Base-by-base conservation (phyloP, 2,329 filamentous ascomycete species). In the Colletotrichum sp. region DNA sequence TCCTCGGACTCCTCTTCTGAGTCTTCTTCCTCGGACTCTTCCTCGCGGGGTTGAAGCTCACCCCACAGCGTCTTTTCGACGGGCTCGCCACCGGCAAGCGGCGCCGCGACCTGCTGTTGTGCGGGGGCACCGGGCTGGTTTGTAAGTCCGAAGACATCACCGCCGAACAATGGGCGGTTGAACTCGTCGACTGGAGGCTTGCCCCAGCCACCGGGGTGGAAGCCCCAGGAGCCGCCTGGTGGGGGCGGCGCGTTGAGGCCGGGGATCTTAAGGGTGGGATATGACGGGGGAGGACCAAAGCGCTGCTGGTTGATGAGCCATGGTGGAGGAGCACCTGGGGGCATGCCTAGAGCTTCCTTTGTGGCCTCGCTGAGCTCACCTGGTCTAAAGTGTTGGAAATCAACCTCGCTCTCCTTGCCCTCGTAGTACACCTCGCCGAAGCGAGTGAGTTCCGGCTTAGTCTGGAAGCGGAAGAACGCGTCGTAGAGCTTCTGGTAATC, bases 401-500 rank as follows among this genome's bases (percentile, higher is more conserved):
- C 98, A 1, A 97, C 98, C 85, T 99, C 97, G 82, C 95, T 97
- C 83, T 99, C 97, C 84, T 99, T 99, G 83, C 97, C 97, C 85
- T 99, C 97, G 84, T 99, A 99, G 85, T 99, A 99, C n/a, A 99
- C 96, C 84, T 99, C 97, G 55, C 97, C 97, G 80, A 98, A 99
- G 59, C 96, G 92, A 36, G 97, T 99, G 78, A 99, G 87, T 80
- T 96, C 93, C 0, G 97, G 97, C 86, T 99, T 99, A 55, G 95
- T 98, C 86, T 99, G 97, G 83, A 98, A 98, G 75, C 96, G 92
- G 89, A 99, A 99, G 88, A 99, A 99, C 6, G 97, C 97, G 83
- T 99, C 97, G 86, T 99, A 99, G 71, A 99, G 92, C 84, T 97
- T 98, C 83, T 98, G 95, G 84, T 99, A 99, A 85, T 99, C 97